Percentiles rank a stretch among this genome's conserved stretches.
These are phyloP conservation scores for Opeltia flavorubescens DNA, from an alignment of 495 filamentous ascomycete species.

Conservation along the genomic window DNA sequence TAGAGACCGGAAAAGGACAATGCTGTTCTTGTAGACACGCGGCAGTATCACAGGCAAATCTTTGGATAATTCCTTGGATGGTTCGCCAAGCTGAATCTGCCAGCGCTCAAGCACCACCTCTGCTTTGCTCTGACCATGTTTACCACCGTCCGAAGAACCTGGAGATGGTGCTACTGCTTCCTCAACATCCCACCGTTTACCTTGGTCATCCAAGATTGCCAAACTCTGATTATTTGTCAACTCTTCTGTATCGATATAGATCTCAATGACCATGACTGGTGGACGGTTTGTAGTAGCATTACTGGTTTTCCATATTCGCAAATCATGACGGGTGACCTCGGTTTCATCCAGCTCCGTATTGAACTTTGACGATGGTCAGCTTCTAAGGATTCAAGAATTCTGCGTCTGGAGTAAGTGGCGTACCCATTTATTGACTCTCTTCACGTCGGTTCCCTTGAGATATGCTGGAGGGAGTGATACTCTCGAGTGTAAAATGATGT, in stretches of 20 bases:
- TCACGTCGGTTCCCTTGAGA: constrained; percentile 40
- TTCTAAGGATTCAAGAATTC: not conserved
- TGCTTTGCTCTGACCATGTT: constrained; percentile 26
- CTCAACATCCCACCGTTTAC: constrained; percentile 81
- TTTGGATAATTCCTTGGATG: constrained; percentile 33
- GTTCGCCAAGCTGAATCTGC: constrained; percentile 62
- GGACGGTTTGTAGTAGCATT: constrained; percentile 66
- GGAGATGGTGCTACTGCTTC: constrained; percentile 59
- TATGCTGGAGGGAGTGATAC: constrained; percentile 50
- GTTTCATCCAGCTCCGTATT: constrained; percentile 89
- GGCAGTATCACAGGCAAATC: constrained; percentile 63
- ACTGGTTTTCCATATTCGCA: constrained; percentile 63
- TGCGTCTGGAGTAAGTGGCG: constrained; percentile 19
- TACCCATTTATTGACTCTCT: constrained; percentile 88
- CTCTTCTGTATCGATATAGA: constrained; percentile 67
- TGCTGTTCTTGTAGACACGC: constrained; percentile 88
- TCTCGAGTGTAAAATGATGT: constrained; percentile 70
- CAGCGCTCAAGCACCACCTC: constrained; percentile 85
- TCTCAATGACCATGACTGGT: constrained; percentile 79
- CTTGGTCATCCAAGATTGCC: constrained; percentile 73
- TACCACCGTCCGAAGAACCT: constrained; percentile 37
- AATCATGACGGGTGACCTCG: constrained; percentile 65
- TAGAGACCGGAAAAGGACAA: constrained; percentile 87
- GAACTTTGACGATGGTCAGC: constrained; percentile 47
- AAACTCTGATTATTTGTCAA: constrained; percentile 76